Percentiles rank a stretch among this genome's conserved stretches.
phyloP scores from a whole-genome alignment of 192 early-diverging fungal genomes.

The Coemansia sp. region DNA sequence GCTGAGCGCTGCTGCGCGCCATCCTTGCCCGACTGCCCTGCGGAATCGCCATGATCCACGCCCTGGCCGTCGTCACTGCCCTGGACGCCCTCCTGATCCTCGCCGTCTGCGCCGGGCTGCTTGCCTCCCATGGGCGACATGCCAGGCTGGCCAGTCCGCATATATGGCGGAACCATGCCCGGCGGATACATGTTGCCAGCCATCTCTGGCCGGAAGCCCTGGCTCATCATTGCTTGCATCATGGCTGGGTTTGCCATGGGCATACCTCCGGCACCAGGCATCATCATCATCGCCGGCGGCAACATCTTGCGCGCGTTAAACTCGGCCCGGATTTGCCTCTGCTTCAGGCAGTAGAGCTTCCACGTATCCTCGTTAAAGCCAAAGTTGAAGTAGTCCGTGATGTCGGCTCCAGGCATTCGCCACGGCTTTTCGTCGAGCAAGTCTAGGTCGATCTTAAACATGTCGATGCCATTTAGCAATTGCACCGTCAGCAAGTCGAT shows the following conservation, averaged over 20 bases:
- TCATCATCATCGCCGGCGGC: conserved; percentile 53
- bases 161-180: conserved; percentile 38
- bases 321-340: conserved; percentile 84
- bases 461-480: conserved; percentile 69
- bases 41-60: conserved; percentile 4
- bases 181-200: conserved; percentile 42
- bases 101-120: conserved; percentile 4
- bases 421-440: conserved; percentile 96
- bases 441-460: conserved; percentile 93
- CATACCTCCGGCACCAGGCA: conserved; percentile 29
- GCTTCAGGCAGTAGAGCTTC: conserved; percentile 93
- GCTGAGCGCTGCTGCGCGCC: background rate
- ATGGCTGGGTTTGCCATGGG: conserved; percentile 41
- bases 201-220: conserved; percentile 29
- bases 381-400: conserved; percentile 99
- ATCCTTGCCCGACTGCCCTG: conserved; percentile 9
- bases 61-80: conserved; percentile 1
- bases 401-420: conserved; percentile 89
- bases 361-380: conserved; percentile 97
- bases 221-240: conserved; percentile 41
- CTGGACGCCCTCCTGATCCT: conserved; percentile 4
- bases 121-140: background rate
- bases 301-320: conserved; percentile 62
- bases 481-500: conserved; percentile 54
- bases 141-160: conserved; percentile 13